Evolutionary conservation across 176 grass and related monocot species (phyloP), one percentile per base, ranked within the genome.

Genomic region (Zoysia pacifica): DNA sequence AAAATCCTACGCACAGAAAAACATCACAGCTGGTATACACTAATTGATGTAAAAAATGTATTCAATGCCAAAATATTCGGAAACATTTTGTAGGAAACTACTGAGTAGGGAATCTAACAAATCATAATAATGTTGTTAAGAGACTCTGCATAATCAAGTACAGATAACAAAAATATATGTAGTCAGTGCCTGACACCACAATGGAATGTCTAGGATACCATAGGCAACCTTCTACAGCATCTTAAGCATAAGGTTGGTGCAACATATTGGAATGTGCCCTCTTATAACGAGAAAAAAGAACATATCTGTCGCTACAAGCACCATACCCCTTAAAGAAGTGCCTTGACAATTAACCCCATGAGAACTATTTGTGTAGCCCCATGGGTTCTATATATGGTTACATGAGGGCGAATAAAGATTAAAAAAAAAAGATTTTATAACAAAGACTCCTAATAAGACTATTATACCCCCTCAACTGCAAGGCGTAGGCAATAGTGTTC

Each of bases 1-100:
- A 78, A 97, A 97, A 11, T 66, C 81, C 94, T 91, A 8, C 58
- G 35, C 2, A 61, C 2, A 61, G 58, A 7, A 61, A 61, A 59
- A 9, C 4, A 61, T 61, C 2, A 61, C 58, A 61, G 19, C 2
- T 35, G 3, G 58, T 61, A 2, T 35, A 61, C 20, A 4, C 58
- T 35, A 35, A 35, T 61, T 19, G 6, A 20, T 59, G 18, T 20
- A 18, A 20, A 2, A 59, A 59, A 59, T 59, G n/a, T 58, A 7
- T n/a, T 18, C 54, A 19, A 58, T 18, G 6, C 18, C 18, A 58
- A 28, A 60, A 28, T 60, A 19, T 60, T 10, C 19, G 4, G 3
- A 19, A 60, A 60, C 6, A 60, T 18, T 20, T 60, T 19, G 0
- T 28, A 60, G 10, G n/a, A 35, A 61, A 61, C 2, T 10, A 36